Evolutionary conservation across 1,139 yeast genomes (phyloP), one percentile per base, ranked within the genome.

Genomic region (Spathaspora sp.): DNA sequence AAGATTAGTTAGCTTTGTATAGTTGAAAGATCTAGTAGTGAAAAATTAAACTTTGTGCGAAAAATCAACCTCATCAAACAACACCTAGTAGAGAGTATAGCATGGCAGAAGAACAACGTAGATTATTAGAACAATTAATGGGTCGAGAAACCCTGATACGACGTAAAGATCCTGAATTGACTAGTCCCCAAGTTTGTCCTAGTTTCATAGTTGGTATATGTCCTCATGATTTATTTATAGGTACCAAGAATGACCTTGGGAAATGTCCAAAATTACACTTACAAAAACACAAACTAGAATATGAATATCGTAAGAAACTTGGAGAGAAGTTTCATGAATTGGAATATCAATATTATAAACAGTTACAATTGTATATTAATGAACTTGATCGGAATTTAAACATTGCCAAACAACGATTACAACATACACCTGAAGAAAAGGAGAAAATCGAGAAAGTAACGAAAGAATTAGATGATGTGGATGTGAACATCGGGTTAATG

Each of bases 141-240:
- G 97, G 96, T 8, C 72, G 71, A 46, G 87, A 81, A 43, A 70
- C 79, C 13, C 67, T 78, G 48, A 67, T 72, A 36, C 64, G 73
- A 27, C 51, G 81, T 55, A 56, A 72, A 63, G 65, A 74, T 54
- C 66, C 81, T 38, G 74, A 75, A n/a, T 66, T 90, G 56, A 74
- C 81, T 24, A 87, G 85, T 51, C 80, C 84, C 15, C 72, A 81
- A 42, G 83, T 90, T 10, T 91, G 98, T 63, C 86, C 87, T 60
- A 75, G 89, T 24, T 91, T 84, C 61, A 64, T 93, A 13, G 89
- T 89, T 7, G 97, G 95, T 1, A 79, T 81, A n/a, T 91, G 98
- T 57, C 95, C 96, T 0, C 88, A 87, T 62, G 97, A 90, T 56
- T 63, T 91, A 47, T 86, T 91, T 59, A 78, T 78, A 13, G 89